Conservation (phyloP, 805 yeast species). For the Schwanniomyces vanrijiae region DNA sequence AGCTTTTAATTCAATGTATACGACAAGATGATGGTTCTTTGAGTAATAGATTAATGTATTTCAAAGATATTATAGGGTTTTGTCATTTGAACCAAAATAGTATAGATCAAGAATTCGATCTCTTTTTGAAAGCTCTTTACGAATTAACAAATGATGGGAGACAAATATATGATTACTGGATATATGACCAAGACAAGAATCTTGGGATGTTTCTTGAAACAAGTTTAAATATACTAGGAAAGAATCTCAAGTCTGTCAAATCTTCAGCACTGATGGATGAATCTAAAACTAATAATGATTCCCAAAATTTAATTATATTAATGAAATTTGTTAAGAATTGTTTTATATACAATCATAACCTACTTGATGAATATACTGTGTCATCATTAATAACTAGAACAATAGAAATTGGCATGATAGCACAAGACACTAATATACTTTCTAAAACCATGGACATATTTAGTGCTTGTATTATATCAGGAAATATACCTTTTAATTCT, state of each 20-base stretch:
- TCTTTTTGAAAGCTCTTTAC: constrained; percentile 48
- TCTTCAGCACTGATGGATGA: constrained; percentile 3
- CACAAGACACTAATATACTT: constrained; percentile 37
- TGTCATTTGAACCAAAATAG: constrained; percentile 33
- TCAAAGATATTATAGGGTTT: constrained; percentile 52
- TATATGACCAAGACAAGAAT: constrained; percentile 35
- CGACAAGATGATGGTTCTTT: constrained; percentile 50
- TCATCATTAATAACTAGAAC: constrained; percentile 29
- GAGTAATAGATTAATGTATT: constrained; percentile 53
- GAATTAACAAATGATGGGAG: constrained; percentile 53
- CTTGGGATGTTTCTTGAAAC: constrained; percentile 16
- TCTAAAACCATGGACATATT: constrained; percentile 41
- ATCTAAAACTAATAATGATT: constrained; percentile 8
- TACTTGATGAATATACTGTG: constrained; percentile 40
- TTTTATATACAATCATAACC: constrained; percentile 46
- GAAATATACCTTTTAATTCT: constrained; percentile 43
- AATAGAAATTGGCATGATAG: constrained; percentile 37
- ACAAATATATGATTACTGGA: constrained; percentile 51
- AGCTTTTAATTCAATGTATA: constrained; percentile 57
- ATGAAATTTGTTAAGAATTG: constrained; percentile 43
- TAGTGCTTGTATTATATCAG: constrained; percentile 44
- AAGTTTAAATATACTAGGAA: constrained; percentile 11
- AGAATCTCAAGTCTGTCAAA: constrained; percentile 7
- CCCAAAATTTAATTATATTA: constrained; percentile 13
- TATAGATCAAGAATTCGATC: constrained; percentile 51